These are phyloP conservation scores for Thelonectria rubi DNA, from an alignment of 2,329 filamentous ascomycete species.

Conservation along the genomic window DNA sequence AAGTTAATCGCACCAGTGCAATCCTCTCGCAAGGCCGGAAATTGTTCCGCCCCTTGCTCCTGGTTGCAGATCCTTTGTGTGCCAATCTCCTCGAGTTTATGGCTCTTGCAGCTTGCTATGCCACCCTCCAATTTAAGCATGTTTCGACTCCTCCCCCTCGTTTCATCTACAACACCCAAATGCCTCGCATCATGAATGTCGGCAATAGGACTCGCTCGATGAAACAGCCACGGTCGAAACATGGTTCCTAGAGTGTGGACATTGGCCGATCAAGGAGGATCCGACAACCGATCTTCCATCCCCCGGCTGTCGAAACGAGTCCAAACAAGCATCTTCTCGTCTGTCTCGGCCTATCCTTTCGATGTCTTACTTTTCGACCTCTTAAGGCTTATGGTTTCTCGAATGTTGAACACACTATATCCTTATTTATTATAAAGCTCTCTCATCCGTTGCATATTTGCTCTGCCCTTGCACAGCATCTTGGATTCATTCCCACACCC, in stretches of 20 bases:
- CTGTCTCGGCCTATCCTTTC: neutral
- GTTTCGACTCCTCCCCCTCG: conserved; percentile 17
- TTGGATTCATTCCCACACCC: neutral
- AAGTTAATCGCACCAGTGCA: neutral
- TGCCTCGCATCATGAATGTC: neutral
- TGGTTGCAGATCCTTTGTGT: neutral
- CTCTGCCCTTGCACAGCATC: too few species aligned
- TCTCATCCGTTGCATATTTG: too few species aligned
- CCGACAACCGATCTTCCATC: conserved; percentile 2
- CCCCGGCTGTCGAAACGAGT: too few species aligned
- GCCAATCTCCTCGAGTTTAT: neutral
- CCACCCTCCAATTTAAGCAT: too few species aligned
- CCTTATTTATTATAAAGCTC: too few species aligned
- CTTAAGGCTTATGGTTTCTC: neutral
- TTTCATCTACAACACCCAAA: conserved; percentile 12
- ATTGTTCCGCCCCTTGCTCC: neutral
- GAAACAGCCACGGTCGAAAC: neutral
- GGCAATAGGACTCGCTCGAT: conserved; percentile 1
- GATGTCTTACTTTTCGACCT: neutral
- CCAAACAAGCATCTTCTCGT: conserved; percentile 2
- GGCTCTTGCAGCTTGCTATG: neutral
- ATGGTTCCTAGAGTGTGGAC: neutral
- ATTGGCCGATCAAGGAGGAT: conserved; percentile 4
- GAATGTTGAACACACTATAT: neutral
- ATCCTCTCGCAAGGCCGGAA: neutral